Evolutionary conservation across 78 protist genomes (phyloP).

Genomic region (Dictyostelium citrinum): DNA sequence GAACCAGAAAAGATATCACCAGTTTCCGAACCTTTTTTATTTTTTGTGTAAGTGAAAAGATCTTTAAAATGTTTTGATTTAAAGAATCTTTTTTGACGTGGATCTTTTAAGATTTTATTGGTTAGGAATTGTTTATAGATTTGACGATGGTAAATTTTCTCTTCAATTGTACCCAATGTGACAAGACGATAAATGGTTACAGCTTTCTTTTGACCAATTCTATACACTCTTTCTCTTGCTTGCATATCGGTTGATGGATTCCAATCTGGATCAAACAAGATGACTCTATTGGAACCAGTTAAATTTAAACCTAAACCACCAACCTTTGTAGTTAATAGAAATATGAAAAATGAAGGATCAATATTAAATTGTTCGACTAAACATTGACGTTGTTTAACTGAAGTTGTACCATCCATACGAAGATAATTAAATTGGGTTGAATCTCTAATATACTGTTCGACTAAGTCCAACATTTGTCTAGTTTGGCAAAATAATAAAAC

Average conservation of each 20-base stretch:
- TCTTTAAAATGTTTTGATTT: slow-evolving; percentile 73
- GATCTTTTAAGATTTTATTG: slow-evolving; percentile 91
- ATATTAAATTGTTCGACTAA: slow-evolving; percentile 61
- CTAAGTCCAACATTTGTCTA: slow-evolving; percentile 94
- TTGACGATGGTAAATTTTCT: slow-evolving; percentile 97
- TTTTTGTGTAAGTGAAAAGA: slow-evolving; percentile 31
- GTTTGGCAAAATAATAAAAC: slow-evolving; percentile 94
- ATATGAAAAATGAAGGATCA: slow-evolving; percentile 81
- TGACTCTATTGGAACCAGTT: slow-evolving; percentile 96
- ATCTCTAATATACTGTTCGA: slow-evolving; percentile 72
- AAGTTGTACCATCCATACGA: slow-evolving; percentile 97
- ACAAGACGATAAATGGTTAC: slow-evolving; percentile 93
- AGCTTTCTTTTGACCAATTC: slow-evolving; percentile 94
- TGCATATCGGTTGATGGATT: slow-evolving; percentile 90
- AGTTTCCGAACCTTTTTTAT: slow-evolving; percentile 21
- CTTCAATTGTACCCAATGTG: slow-evolving; percentile 95
- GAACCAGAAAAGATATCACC: slow-evolving; percentile 46
- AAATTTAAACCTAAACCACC: slow-evolving; percentile 96
- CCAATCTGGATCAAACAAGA: slow-evolving; percentile 99
- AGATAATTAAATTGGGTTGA: slow-evolving; percentile 9
- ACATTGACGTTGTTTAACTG: slow-evolving; percentile 82
- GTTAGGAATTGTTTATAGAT: slow-evolving; percentile 95
- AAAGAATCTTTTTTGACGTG: slow-evolving; percentile 83
- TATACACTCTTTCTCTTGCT: slow-evolving; percentile 97
- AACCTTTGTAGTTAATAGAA: slow-evolving; percentile 94